Evolutionary conservation across 2,329 filamentous ascomycete species (phyloP).

Genomic region (Proliferodiscus dingleyae): DNA sequence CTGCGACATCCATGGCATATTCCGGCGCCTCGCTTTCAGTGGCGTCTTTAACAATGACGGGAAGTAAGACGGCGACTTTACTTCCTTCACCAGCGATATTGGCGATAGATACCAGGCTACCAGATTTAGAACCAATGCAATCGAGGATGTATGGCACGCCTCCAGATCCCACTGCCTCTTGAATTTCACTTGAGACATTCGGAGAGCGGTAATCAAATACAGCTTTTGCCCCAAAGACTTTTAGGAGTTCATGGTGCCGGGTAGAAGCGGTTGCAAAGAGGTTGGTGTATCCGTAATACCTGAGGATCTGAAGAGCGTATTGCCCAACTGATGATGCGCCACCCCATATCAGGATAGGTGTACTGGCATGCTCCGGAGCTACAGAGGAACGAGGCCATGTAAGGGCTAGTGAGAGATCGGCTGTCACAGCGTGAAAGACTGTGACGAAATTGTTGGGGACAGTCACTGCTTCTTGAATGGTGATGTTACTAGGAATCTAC

Average conservation of each 20-base stretch:
- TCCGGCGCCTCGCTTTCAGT: constrained; percentile 42
- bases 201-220: constrained; percentile 31
- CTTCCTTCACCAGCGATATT: constrained; percentile 44
- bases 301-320: constrained; percentile 39
- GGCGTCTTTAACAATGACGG: constrained; percentile 52
- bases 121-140: constrained; percentile 47
- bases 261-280: constrained; percentile 33
- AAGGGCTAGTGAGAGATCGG: constrained; percentile 47
- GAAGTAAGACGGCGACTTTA: constrained; percentile 54
- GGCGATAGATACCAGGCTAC: constrained; percentile 44
- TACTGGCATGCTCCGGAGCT: constrained; percentile 25
- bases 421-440: constrained; percentile 49
- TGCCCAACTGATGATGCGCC: constrained; percentile 31
- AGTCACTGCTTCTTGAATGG: constrained; percentile 42
- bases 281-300: constrained; percentile 47
- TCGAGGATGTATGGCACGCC: constrained; percentile 46
- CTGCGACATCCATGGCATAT: constrained; percentile 49
- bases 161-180: constrained; percentile 18
- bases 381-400: constrained; percentile 44
- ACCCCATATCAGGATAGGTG: constrained; percentile 34
- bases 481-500: constrained; percentile 38
- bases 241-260: constrained; percentile 28
- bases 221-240: constrained; percentile 27
- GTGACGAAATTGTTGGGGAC: constrained; percentile 55
- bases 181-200: constrained; percentile 20